These are phyloP conservation scores for Fraxinus pennsylvanica DNA, from an alignment of 257 asterid species.

Conservation along the genomic window DNA sequence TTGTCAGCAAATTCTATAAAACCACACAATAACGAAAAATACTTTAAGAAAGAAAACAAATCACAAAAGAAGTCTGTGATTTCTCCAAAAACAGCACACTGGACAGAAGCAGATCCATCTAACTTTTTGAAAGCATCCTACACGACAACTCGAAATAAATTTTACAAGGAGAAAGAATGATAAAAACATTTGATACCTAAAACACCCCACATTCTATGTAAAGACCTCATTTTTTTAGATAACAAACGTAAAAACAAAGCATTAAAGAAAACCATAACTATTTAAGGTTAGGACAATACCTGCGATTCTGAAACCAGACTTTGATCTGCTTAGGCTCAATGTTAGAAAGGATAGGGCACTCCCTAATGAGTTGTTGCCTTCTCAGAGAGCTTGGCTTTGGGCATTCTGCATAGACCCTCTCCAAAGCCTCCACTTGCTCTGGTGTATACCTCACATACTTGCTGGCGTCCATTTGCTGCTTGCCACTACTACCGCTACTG, in stretches of 20 bases:
- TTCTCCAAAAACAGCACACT: background rate
- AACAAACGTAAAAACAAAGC: background rate
- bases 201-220: background rate
- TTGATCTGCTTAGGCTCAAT: slow-evolving; percentile 98
- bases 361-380: slow-evolving; percentile 93
- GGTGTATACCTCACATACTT: slow-evolving; percentile 97
- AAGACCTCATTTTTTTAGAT: background rate
- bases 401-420: slow-evolving; percentile 86
- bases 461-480: slow-evolving; percentile 77
- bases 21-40: background rate
- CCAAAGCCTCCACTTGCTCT: slow-evolving; percentile 96
- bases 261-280: background rate
- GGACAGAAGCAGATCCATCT: background rate
- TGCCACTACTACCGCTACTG: slow-evolving; percentile 47
- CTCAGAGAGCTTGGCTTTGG: slow-evolving; percentile 93
- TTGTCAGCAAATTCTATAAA: background rate
- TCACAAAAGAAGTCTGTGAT: background rate
- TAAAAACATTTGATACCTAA: background rate
- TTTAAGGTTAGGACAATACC: slow-evolving; percentile 41
- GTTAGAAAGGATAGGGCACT: slow-evolving; percentile 78
- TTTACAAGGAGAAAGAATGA: background rate
- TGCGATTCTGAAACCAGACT: slow-evolving; percentile 98
- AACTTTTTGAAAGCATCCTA: background rate
- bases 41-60: background rate
- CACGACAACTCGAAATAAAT: background rate